Conservation (phyloP, 495 filamentous ascomycete genomes). For the Aspergillus hancockii region DNA sequence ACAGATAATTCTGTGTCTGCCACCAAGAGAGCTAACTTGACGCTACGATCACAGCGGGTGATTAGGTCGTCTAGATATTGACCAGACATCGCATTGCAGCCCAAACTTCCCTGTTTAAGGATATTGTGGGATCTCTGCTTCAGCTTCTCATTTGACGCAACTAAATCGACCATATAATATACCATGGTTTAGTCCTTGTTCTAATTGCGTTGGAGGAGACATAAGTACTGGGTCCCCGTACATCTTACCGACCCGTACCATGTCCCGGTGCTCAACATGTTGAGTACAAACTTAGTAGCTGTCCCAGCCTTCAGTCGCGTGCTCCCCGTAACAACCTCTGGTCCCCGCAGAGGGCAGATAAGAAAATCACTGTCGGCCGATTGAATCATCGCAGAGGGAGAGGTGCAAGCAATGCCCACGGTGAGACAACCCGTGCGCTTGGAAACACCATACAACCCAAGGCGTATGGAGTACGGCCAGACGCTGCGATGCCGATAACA, state of each 20-base stretch:
- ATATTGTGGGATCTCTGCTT: too few species aligned
- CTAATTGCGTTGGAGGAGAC: too few species aligned
- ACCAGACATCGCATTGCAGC: conserved; percentile 23
- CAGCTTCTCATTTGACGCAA: too few species aligned
- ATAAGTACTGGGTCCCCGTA: conserved; percentile 41
- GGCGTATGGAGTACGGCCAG: conserved; percentile 43
- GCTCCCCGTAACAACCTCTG: conserved; percentile 42
- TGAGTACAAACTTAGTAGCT: conserved; percentile 40
- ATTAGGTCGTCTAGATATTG: conserved; percentile 31
- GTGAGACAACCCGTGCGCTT: too few species aligned
- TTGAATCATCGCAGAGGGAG: too few species aligned
- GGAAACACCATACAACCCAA: too few species aligned
- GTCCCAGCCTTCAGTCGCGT: conserved; percentile 43
- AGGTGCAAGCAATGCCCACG: conserved; percentile 34
- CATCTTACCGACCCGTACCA: conserved; percentile 42
- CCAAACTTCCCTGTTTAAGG: conserved; percentile 16
- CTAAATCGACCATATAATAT: too few species aligned
- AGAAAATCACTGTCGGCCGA: too few species aligned
- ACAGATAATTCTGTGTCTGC: conserved; percentile 28
- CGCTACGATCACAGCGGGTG: conserved; percentile 25
- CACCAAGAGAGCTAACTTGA: conserved; percentile 37
- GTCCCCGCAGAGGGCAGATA: conserved; percentile 35
- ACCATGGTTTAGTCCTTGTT: too few species aligned
- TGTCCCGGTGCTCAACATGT: conserved; percentile 44
- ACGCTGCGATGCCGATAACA: conserved; percentile 43